phyloP scores from a whole-genome alignment of 192 early-diverging fungal species.

The Neocallimastix lanati region DNA sequence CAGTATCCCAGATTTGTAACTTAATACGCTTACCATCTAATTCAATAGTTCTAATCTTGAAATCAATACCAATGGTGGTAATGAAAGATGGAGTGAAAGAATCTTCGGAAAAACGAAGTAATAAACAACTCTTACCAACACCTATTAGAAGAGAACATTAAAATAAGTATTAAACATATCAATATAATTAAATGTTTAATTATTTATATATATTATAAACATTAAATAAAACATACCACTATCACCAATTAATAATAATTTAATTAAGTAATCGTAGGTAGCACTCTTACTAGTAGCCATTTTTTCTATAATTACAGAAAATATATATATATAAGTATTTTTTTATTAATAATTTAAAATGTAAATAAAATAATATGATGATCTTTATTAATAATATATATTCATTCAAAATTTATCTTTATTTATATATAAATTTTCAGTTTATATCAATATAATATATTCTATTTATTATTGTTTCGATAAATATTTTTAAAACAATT shows the following conservation, averaged over 20 bases:
- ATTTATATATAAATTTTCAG: too few relatives aligned
- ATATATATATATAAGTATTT: background rate
- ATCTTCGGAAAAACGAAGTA: constrained; percentile 96
- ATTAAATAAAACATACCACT: constrained; percentile 62
- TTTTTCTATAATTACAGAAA: background rate
- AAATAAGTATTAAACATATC: too few relatives aligned
- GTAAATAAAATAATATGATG: background rate
- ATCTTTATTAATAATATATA: too few relatives aligned
- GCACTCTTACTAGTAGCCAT: constrained; percentile 47
- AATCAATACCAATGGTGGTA: constrained; percentile 98
- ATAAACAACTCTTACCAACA: constrained; percentile 89
- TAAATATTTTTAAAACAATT: too few relatives aligned
- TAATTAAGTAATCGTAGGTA: constrained; percentile 98
- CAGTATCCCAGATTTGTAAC: constrained; percentile 99
- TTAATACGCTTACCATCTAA: constrained; percentile 98
- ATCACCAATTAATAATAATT: constrained; percentile 93
- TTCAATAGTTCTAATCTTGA: constrained; percentile 97
- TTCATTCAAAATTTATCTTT: too few relatives aligned
- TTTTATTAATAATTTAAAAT: background rate
- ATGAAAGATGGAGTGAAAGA: constrained; percentile 99
- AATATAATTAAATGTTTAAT: too few relatives aligned
- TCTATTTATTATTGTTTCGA: too few relatives aligned
- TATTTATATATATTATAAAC: too few relatives aligned
- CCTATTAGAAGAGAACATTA: constrained; percentile 18
- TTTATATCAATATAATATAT: too few relatives aligned